Percentiles rank a stretch among this genome's conserved stretches.
These are phyloP conservation scores for Calonectria crousiana DNA, from an alignment of 2,329 filamentous ascomycete species.

Conservation along the genomic window DNA sequence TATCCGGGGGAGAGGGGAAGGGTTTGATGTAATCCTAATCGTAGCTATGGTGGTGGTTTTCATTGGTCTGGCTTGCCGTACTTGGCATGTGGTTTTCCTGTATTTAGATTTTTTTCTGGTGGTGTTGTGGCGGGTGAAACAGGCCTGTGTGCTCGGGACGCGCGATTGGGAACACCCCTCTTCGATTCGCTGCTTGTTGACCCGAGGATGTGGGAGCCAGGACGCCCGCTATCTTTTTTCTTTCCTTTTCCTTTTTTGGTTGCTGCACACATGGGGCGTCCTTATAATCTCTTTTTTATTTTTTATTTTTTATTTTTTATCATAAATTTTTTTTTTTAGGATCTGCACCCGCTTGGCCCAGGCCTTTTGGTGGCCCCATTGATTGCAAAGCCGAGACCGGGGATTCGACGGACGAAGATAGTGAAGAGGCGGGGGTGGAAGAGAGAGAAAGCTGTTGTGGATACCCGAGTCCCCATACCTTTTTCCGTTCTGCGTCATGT, in stretches of 20 bases:
- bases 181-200: neutral
- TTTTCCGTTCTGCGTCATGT: neutral
- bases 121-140: neutral
- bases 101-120: neutral
- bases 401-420: slow-evolving; percentile 37
- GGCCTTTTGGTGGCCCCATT: slow-evolving; percentile 7
- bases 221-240: neutral
- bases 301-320: no score
- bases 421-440: slow-evolving; percentile 19
- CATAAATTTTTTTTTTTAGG: neutral
- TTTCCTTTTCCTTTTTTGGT: neutral
- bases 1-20: neutral
- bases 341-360: neutral
- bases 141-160: neutral
- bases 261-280: slow-evolving; percentile 17
- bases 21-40: neutral
- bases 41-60: neutral
- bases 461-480: neutral
- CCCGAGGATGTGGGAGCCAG: neutral
- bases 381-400: slow-evolving; percentile 42
- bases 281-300: slow-evolving; percentile 2
- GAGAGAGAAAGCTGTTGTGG: slow-evolving; percentile 1
- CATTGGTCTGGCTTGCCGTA: neutral
- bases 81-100: neutral
- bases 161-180: neutral